Conservation (phyloP, 257 asterid genomes). For the Nemophila menziesii region DNA sequence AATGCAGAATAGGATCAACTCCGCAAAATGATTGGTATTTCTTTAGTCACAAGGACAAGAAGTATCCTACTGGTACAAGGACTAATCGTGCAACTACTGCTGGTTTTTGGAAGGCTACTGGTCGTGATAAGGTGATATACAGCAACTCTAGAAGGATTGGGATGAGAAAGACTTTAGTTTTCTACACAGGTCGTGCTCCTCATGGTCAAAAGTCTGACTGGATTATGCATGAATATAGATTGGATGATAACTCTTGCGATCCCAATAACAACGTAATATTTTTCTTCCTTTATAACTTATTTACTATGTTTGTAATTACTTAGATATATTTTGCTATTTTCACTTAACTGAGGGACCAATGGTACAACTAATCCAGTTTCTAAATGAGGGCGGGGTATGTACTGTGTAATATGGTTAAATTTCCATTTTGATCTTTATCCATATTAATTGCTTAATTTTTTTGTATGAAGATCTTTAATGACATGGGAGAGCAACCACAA, state of each 20-base stretch:
- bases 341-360: no score
- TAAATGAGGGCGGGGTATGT: no score
- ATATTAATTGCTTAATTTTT: no score
- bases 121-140: constrained; percentile 51
- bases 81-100: constrained; percentile 53
- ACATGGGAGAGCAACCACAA: constrained; percentile 16
- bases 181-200: constrained; percentile 67
- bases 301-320: no score
- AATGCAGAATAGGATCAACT: constrained; percentile 44
- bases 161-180: constrained; percentile 61
- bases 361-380: no score
- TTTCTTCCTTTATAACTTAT: not conserved
- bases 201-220: constrained; percentile 55
- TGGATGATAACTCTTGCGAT: constrained; percentile 20
- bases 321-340: no score
- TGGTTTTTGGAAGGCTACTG: constrained; percentile 69
- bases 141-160: constrained; percentile 32
- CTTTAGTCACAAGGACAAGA: constrained; percentile 60
- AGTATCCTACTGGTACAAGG: constrained; percentile 55
- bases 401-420: no score
- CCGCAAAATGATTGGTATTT: constrained; percentile 59
- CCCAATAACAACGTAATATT: constrained; percentile 15
- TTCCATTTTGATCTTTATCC: not conserved
- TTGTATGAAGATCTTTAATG: constrained; percentile 13
- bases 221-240: constrained; percentile 60